phyloP scores from a whole-genome alignment of 2,329 filamentous ascomycete species.

The Penicillium sclerotigenum region DNA sequence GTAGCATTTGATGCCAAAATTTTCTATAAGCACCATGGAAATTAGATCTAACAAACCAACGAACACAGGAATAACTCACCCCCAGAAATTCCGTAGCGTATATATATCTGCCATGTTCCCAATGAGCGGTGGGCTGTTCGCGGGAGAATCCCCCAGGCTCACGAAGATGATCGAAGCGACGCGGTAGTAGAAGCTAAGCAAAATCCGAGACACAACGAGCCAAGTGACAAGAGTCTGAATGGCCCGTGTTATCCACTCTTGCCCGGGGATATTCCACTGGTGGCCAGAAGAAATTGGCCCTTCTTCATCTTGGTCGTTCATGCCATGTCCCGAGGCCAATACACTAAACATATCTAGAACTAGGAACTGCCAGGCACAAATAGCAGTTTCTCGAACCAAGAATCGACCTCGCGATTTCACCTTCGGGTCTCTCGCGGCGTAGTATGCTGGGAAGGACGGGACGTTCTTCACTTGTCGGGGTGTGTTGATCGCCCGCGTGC shows the following conservation, averaged over 20 bases:
- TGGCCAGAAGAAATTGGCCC: background rate
- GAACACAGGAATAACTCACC: slow-evolving; percentile 16
- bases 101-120: slow-evolving; percentile 24
- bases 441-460: slow-evolving; percentile 17
- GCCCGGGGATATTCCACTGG: slow-evolving; percentile 6
- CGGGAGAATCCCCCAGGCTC: slow-evolving; percentile 10
- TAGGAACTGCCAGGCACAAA: slow-evolving; percentile 24
- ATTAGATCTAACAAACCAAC: background rate
- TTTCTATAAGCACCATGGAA: slow-evolving; percentile 14
- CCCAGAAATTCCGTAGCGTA: slow-evolving; percentile 29
- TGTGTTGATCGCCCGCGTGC: slow-evolving; percentile 21
- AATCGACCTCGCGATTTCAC: slow-evolving; percentile 11
- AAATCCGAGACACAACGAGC: slow-evolving; percentile 14
- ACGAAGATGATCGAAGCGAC: slow-evolving; percentile 21
- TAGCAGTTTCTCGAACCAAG: slow-evolving; percentile 18
- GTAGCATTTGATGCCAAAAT: slow-evolving; percentile 32
- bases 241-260: slow-evolving; percentile 13
- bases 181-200: slow-evolving; percentile 23
- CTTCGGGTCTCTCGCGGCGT: background rate
- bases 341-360: slow-evolving; percentile 10
- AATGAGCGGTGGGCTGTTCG: slow-evolving; percentile 26
- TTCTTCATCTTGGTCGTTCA: background rate
- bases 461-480: slow-evolving; percentile 22
- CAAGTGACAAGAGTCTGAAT: slow-evolving; percentile 12
- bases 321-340: background rate